Conservation (phyloP, 2,329 filamentous ascomycete species). For the Dactylellina haptotyla region DNA sequence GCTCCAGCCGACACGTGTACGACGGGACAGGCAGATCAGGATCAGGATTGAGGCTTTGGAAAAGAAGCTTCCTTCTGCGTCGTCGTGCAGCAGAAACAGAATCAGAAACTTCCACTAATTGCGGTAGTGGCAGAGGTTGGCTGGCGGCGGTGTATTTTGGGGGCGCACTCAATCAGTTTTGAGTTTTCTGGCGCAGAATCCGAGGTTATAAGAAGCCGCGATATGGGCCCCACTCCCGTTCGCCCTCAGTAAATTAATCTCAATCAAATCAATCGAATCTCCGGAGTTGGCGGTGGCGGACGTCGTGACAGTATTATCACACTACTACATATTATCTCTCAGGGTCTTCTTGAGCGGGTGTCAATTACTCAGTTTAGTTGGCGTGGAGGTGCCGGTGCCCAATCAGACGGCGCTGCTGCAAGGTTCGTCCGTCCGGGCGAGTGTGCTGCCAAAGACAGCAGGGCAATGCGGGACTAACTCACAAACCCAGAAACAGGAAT, state of each 20-base stretch:
- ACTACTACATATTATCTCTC: no score
- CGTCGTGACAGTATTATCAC: no score
- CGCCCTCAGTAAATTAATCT: not conserved
- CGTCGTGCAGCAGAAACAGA: not conserved
- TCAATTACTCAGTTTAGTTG: slow-evolving; percentile 26
- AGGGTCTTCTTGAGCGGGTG: not conserved
- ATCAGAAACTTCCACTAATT: no score
- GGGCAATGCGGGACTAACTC: slow-evolving; percentile 46
- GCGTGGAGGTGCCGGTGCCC: slow-evolving; percentile 11
- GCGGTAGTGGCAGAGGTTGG: no score
- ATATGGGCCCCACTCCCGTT: slow-evolving; percentile 21
- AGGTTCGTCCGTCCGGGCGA: slow-evolving; percentile 24
- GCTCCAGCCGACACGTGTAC: slow-evolving; percentile 29
- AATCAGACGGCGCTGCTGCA: slow-evolving; percentile 40
- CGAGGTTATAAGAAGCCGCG: not conserved
- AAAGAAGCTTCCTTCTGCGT: slow-evolving; percentile 12
- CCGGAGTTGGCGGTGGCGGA: no score
- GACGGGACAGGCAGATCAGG: slow-evolving; percentile 17
- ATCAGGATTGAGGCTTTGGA: not conserved
- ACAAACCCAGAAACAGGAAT: slow-evolving; percentile 10
- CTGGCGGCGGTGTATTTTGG: no score
- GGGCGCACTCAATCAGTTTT: no score
- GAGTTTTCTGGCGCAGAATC: no score
- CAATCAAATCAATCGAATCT: no score
- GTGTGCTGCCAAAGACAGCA: slow-evolving; percentile 42